Conservation (phyloP, 2,329 filamentous ascomycete genomes). For the Ophiostoma sp. region DNA sequence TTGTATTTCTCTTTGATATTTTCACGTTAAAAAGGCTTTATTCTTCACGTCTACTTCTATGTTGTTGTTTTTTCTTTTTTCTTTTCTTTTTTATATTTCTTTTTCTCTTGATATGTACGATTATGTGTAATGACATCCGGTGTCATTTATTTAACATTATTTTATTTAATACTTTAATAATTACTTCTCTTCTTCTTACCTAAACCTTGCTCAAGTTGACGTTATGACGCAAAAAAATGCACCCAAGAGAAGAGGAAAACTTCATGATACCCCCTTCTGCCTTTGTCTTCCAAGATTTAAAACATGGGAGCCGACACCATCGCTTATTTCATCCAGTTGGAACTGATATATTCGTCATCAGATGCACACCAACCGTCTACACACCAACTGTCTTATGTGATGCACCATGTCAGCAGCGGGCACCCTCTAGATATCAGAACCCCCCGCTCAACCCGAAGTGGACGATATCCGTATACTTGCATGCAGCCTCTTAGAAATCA, state of each 20-base stretch:
- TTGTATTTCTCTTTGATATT: neutral
- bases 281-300: neutral
- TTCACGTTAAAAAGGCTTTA: too few relatives aligned
- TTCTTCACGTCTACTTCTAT: neutral
- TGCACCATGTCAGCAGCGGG: neutral
- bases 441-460: neutral
- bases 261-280: neutral
- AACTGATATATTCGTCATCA: neutral
- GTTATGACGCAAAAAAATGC: neutral
- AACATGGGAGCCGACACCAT: neutral
- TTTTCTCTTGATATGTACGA: neutral
- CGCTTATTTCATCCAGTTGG: neutral
- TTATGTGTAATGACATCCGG: neutral
- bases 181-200: neutral
- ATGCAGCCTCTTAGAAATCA: neutral
- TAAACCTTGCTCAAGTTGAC: neutral
- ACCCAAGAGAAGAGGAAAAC: neutral
- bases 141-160: neutral
- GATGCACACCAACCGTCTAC: neutral
- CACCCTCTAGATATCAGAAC: neutral
- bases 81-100: neutral
- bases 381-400: neutral
- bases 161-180: neutral
- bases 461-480: neutral
- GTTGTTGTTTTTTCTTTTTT: neutral